Conservation (phyloP, 352 stramenopile genomes). For the Elongisporangium senticosum region DNA sequence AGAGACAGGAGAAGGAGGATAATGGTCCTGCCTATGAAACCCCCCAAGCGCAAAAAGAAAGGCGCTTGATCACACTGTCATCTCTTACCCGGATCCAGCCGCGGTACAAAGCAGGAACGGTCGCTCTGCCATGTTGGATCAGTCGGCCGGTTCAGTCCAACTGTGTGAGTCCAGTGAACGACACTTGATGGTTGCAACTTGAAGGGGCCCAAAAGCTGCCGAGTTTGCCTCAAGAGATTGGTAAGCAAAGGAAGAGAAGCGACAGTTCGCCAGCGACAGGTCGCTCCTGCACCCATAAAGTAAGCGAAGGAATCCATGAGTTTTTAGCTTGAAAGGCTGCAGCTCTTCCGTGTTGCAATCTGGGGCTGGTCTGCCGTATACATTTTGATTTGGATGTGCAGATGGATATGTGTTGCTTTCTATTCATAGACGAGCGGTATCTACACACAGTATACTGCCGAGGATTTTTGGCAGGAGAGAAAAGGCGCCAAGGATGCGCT, state of each 20-base stretch:
- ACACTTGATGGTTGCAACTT: background rate
- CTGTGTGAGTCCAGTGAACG: background rate
- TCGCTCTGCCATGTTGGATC: background rate
- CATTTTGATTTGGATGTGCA: background rate
- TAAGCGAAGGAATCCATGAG: background rate
- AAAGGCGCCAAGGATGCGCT: background rate
- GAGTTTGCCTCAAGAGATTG: background rate
- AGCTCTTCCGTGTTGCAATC: background rate
- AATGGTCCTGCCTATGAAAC: background rate
- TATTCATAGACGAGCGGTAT: background rate
- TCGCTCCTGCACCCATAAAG: background rate
- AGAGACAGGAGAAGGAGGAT: background rate
- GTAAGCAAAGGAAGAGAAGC: background rate
- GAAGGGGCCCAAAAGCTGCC: background rate
- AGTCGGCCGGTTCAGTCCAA: background rate
- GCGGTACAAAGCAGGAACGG: background rate
- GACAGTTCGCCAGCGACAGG: background rate
- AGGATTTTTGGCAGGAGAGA: background rate
- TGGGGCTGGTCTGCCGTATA: background rate
- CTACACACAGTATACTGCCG: background rate
- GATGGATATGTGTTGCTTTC: background rate
- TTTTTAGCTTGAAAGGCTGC: background rate
- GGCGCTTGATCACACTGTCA: background rate
- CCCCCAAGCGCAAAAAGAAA: background rate
- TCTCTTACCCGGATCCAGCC: background rate